These are phyloP conservation scores for Thielaviopsis musarum DNA, from an alignment of 2,329 filamentous ascomycete species.

Conservation along the genomic window DNA sequence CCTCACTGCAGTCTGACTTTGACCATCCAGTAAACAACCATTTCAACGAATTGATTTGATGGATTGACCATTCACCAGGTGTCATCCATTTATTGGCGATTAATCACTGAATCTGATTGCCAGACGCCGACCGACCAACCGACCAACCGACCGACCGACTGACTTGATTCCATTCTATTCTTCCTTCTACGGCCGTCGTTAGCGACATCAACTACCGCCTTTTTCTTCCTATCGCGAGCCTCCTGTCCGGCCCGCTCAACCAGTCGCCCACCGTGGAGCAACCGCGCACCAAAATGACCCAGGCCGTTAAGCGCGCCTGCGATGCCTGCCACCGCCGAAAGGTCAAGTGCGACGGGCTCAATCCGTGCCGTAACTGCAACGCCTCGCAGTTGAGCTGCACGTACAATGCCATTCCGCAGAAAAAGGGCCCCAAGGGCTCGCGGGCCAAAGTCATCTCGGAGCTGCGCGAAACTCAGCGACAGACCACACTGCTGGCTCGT, in stretches of 20 bases:
- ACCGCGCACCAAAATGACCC: slow-evolving; percentile 24
- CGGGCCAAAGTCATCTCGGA: slow-evolving; percentile 62
- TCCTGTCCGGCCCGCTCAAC: background rate
- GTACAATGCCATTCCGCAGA: slow-evolving; percentile 59
- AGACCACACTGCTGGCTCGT: slow-evolving; percentile 45
- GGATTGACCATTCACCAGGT: background rate
- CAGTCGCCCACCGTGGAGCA: slow-evolving; percentile 3
- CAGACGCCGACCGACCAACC: no score
- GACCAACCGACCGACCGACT: background rate
- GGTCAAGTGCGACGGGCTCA: slow-evolving; percentile 55
- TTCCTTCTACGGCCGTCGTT: background rate
- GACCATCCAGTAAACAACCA: no score
- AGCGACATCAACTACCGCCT: background rate
- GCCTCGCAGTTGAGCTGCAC: slow-evolving; percentile 52
- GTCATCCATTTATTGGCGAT: background rate
- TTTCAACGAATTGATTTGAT: background rate
- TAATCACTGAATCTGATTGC: background rate
- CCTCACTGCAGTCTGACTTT: background rate
- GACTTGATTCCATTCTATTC: background rate
- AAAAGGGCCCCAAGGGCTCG: slow-evolving; percentile 60
- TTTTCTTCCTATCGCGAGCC: background rate
- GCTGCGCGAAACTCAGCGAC: slow-evolving; percentile 49
- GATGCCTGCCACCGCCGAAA: slow-evolving; percentile 60
- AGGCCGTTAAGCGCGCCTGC: slow-evolving; percentile 45
- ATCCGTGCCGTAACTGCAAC: slow-evolving; percentile 54